Percentiles rank a stretch among this genome's conserved stretches.
phyloP scores from a whole-genome alignment of 1,284 basidiomycete genomes.

The Moesziomyces sp. region DNA sequence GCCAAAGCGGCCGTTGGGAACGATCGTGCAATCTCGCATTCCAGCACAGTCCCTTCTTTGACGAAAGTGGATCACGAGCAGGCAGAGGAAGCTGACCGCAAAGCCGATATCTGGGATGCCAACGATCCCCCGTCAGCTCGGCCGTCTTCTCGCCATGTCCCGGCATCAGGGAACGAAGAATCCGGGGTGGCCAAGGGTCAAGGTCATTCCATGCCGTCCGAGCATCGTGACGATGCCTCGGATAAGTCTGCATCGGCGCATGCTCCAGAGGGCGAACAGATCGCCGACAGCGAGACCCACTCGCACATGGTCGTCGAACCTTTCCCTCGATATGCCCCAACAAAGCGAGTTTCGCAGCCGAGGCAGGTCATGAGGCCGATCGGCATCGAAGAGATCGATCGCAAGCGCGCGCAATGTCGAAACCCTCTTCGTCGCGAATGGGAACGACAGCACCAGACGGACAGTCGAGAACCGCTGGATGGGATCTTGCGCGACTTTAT shows the following conservation, averaged over 20 bases:
- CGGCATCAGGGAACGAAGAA: background rate
- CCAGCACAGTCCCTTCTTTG: background rate
- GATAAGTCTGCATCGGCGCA: too few relatives aligned
- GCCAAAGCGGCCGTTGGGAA: background rate
- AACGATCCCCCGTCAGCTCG: background rate
- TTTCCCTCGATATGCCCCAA: slow-evolving; percentile 47
- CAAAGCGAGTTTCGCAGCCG: slow-evolving; percentile 42
- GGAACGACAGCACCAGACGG: slow-evolving; percentile 31
- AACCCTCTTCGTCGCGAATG: slow-evolving; percentile 57
- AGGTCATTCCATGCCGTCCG: background rate
- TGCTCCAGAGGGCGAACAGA: background rate
- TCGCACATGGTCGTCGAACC: slow-evolving; percentile 3
- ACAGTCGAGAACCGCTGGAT: slow-evolving; percentile 46
- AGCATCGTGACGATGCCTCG: too few relatives aligned
- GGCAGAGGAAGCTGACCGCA: background rate
- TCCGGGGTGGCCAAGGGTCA: background rate
- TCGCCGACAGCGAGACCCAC: background rate
- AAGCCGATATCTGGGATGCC: background rate
- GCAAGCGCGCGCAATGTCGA: slow-evolving; percentile 32
- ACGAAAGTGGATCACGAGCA: background rate
- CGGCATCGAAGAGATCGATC: slow-evolving; percentile 47
- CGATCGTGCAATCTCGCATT: background rate
- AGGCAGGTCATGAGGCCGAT: slow-evolving; percentile 47
- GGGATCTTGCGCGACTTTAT: slow-evolving; percentile 41
- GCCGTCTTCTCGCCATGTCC: too few relatives aligned